phyloP scores from a whole-genome alignment of 768 basidiomycete species.

The Leccinum variicolor region DNA sequence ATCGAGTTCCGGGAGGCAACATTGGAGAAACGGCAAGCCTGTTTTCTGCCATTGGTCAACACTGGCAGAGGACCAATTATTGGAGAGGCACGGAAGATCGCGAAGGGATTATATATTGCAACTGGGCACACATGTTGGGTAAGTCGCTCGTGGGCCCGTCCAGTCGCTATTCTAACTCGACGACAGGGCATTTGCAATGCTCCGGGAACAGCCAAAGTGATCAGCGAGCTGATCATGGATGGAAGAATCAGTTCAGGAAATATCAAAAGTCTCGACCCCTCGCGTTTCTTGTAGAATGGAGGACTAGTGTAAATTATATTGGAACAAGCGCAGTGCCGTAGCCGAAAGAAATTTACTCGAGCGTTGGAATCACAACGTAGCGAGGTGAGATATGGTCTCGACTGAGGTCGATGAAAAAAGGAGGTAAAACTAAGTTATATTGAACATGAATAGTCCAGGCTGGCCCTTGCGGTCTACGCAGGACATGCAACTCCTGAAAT shows the following conservation, averaged over 20 bases:
- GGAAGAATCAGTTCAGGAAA: slow-evolving; percentile 59
- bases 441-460: background rate
- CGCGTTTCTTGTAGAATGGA: slow-evolving; percentile 29
- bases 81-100: slow-evolving; percentile 53
- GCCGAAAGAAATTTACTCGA: background rate
- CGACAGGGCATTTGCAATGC: slow-evolving; percentile 74
- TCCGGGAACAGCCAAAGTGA: slow-evolving; percentile 74
- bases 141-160: slow-evolving; percentile 22
- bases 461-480: too few relatives aligned
- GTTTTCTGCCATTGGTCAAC: slow-evolving; percentile 69
- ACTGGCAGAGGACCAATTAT: slow-evolving; percentile 64
- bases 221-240: slow-evolving; percentile 70
- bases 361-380: background rate
- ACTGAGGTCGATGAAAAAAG: background rate
- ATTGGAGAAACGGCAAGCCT: slow-evolving; percentile 62
- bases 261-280: slow-evolving; percentile 45
- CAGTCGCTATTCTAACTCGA: slow-evolving; percentile 3
- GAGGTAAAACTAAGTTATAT: background rate
- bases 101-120: slow-evolving; percentile 65
- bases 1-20: slow-evolving; percentile 50
- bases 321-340: background rate
- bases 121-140: slow-evolving; percentile 84
- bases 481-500: too few relatives aligned
- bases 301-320: background rate
- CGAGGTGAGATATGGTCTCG: background rate